Base-by-base conservation (phyloP, 805 yeast species). In the Lipomyces oligophaga region DNA sequence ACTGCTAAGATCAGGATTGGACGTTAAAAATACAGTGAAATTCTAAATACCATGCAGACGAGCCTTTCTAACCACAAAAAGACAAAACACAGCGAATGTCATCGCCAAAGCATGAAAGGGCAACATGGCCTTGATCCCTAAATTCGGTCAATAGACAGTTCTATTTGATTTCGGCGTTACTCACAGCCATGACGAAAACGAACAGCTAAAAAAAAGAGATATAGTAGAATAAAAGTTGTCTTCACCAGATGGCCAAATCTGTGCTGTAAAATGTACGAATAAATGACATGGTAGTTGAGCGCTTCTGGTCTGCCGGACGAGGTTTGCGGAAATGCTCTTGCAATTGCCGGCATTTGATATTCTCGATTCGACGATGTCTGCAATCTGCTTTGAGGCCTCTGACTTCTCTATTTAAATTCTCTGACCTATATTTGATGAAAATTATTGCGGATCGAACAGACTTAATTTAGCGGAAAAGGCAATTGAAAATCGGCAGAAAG, bases 1-100 rank as follows among this genome's bases (percentile, higher is more conserved):
- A 40, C 57, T 52, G 24, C 13, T 13, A 4, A 22, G 10, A 11
- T n/a, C 15, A 19, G 19, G 10, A 13, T 15, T 32, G 2, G 15
- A n/a, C 4, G 10, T 3, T 5, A 21, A 2, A 25, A 33, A 5
- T 15, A 19, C n/a, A 32, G 31, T 2, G 21, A 8, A 30, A 8
- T 5, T 15, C 5, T 2, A 33, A 46, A n/a, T 49, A 54, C 58
- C 44, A 27, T 45, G 55, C 11, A 58, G 38, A 30, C 55, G 45
- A 15, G 62, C 57, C 32, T 58, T 58, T 19, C 60, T 52, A n/a
- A 52, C 27, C 7, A 58, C 31, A 21, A 43, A 53, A 4, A 58
- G 18, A 11, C 49, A 35, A 26, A 58, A 54, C 18, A 55, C 24
- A 2, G 55, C 30, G 3, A 28, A 22, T 13, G 39, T 26, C 7